Evolutionary conservation across 2,329 filamentous ascomycete species (phyloP), one percentile per base, ranked within the genome.

Genomic region (Trichophaea hybrida): DNA sequence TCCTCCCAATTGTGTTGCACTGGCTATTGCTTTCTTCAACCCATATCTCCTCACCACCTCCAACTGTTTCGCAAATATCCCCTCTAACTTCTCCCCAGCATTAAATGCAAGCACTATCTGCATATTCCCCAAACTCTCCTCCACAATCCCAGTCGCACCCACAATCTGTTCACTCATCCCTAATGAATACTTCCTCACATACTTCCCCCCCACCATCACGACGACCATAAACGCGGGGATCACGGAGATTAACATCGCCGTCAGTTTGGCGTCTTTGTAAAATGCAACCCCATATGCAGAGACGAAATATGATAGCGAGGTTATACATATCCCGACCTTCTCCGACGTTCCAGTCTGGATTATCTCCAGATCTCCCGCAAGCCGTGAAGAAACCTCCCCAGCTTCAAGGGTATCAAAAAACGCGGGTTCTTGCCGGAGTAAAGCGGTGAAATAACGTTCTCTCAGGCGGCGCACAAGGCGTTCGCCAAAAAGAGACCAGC

Each of bases 291-390:
- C 74, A 62, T 84, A 86, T 2, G 82, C 80, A 0, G 83, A 81
- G 57, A 85, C 69, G 68, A 86, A 86, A 70, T 85, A 86, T 1
- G 80, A 80, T 7, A 79, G 70, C 55, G 77, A 81, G 31, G 78
- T 76, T 4, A 86, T 74, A 64, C 79, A 77, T 37, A 85, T 78
- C 55, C 83, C 83, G 13, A 85, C 82, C 69, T 87, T 87, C 70
- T 86, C 84, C 1, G 80, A 82, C 0, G 83, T 85, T 12, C 84
- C 84, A 0, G 78, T 77, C 67, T 84, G 83, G 55, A 87, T 80
- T 1, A 79, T 78, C 60, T 82, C 78, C 37, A 86, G 82, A 66
- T 86, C 83, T 57, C 76, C 75, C 67, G 82, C 82, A 48, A 87
- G 76, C 15, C 83, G 61, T 34, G 59, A 59, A 17, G 63, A 59